Base-by-base conservation (phyloP, 1,139 yeast species). In the Magnusiomyces suaveolens region DNA sequence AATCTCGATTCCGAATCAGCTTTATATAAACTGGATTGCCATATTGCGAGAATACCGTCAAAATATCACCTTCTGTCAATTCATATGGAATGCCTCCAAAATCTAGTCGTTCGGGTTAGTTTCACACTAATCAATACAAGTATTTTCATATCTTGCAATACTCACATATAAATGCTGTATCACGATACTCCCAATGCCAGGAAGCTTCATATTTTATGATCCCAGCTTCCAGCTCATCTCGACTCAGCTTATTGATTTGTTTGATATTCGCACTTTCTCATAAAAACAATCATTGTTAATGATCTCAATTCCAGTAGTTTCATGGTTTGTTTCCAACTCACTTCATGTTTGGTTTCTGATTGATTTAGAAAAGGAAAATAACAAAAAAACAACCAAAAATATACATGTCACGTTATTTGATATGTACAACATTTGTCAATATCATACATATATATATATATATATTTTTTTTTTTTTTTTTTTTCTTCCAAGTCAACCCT, bases 121-220 rank as follows among this genome's bases (percentile, higher is more conserved):
- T 26, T 18, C 20, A 6, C 25, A 14, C 10, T 38, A n/a, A 41
- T 20, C 8, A 41, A 41, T 41, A 36, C 18, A 3, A 36, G 16
- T 16, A 36, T 10, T 41, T n/a, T n/a, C n/a, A n/a, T n/a, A n/a
- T 41, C 44, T 4, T 21, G 4, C 25, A 2, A 43, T 38, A 61
- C 70, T 51, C 51, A 61, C 69, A 79, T 1, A 83, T 69, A 60
- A 76, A 81, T 0, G 84, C 81, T 0, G 94, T 80, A 60, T 88
- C 92, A 36, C 75, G 73, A 65, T 83, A 88, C 60, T 90, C 96
- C 60, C 81, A 77, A 65, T 90, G 97, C 97, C 97, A 90, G 12
- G 96, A 87, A 0, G 55, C 56, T 12, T 85, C 86, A 4, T 75
- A 72, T 46, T 77, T 76, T 0, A 83, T 67, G 0, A 82, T 77